phyloP scores from a whole-genome alignment of 108 stramenopile genomes.

The Pseudonitzschia pungens region DNA sequence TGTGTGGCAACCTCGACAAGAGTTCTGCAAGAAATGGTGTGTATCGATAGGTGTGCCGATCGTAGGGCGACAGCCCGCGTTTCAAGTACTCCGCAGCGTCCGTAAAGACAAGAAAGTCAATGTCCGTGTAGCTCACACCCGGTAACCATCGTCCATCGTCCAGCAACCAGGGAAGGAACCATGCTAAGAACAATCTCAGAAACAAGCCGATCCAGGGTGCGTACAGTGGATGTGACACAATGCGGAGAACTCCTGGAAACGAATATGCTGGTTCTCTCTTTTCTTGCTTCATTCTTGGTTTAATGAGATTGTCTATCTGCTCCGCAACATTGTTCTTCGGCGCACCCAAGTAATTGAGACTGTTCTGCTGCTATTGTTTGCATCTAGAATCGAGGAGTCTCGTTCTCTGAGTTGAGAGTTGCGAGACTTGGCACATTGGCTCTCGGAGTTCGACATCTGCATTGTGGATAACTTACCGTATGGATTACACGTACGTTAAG shows the following conservation, averaged over 20 bases:
- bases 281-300: background rate
- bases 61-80: slow-evolving; percentile 78
- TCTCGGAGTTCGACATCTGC: too few species aligned
- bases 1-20: slow-evolving; percentile 41
- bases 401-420: too few species aligned
- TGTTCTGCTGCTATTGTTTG: too few species aligned
- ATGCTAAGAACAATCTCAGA: slow-evolving; percentile 58
- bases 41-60: slow-evolving; percentile 97
- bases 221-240: slow-evolving; percentile 30
- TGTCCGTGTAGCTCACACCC: slow-evolving; percentile 85
- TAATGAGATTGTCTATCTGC: background rate
- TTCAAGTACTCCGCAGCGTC: slow-evolving; percentile 75
- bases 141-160: slow-evolving; percentile 65
- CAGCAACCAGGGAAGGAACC: slow-evolving; percentile 60
- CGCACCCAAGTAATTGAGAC: too few species aligned
- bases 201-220: slow-evolving; percentile 53
- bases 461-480: too few species aligned
- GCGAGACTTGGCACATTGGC: too few species aligned
- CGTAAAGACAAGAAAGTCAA: slow-evolving; percentile 86
- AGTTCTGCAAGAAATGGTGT: slow-evolving; percentile 93
- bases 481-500: too few species aligned
- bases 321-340: background rate
- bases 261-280: background rate
- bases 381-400: too few species aligned
- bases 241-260: slow-evolving; percentile 15